Conservation (phyloP, 23 red algal species). For the Gracilaria gracilis region DNA sequence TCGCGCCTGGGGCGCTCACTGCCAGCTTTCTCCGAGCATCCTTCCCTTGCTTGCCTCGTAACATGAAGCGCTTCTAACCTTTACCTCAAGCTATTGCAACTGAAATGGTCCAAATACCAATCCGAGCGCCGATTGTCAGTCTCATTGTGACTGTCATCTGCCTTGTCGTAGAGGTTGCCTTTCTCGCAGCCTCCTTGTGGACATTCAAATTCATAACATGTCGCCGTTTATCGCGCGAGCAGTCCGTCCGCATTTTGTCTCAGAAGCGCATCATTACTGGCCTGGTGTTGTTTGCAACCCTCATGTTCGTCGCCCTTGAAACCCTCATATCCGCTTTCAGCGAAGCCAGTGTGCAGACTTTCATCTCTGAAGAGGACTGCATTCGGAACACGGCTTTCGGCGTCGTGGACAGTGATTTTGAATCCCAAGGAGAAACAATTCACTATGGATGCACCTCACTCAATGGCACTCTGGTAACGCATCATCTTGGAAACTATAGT, state of each 20-base stretch:
- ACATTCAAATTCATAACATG: not conserved
- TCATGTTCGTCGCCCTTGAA: slow-evolving; percentile 13
- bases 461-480: not conserved
- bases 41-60: too few relatives aligned
- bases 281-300: not conserved
- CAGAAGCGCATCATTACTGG: not conserved
- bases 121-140: not conserved
- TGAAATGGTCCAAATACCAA: slow-evolving; percentile 3
- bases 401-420: not conserved
- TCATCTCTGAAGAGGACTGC: not conserved
- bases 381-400: not conserved
- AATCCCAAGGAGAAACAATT: slow-evolving; percentile 1
- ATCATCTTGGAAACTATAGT: slow-evolving; percentile 22
- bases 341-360: not conserved
- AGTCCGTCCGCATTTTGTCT: not conserved
- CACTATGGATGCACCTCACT: slow-evolving; percentile 4
- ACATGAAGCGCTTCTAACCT: not conserved
- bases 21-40: too few relatives aligned
- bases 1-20: not conserved
- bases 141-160: slow-evolving; percentile 1
- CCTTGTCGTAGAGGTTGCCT: not conserved
- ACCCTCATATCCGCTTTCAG: not conserved
- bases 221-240: not conserved
- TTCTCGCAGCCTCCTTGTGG: not conserved
- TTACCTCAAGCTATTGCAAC: not conserved